phyloP scores from a whole-genome alignment of 2,329 filamentous ascomycete genomes.

The Ramichloridium luteum region DNA sequence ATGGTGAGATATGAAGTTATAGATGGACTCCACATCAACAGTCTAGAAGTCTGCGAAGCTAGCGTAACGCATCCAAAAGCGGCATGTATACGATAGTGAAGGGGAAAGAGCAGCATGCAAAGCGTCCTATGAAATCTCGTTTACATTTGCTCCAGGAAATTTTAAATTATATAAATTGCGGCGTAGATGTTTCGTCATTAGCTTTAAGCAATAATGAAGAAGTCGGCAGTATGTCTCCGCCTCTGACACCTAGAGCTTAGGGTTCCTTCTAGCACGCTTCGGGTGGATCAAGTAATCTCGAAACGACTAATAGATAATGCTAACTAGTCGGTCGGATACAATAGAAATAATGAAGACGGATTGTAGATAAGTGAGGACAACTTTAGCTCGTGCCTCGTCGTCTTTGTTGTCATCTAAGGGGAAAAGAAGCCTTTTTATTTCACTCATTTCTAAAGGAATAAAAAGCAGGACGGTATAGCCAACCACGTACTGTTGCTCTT shows the following conservation, averaged over 20 bases:
- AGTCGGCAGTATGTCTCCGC: constrained; percentile 1
- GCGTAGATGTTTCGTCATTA: not conserved
- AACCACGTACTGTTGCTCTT: constrained; percentile 1
- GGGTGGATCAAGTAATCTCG: constrained; percentile 1
- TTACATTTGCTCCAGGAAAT: constrained; percentile 1
- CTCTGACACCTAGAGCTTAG: constrained; percentile 1
- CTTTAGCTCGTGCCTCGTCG: constrained; percentile 1
- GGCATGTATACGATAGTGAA: constrained; percentile 1
- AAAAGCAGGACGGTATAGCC: constrained; percentile 1
- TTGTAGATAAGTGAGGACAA: not conserved
- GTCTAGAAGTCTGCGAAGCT: constrained; percentile 1
- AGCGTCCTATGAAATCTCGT: not conserved
- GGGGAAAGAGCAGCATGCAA: constrained; percentile 1
- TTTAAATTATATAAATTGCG: constrained; percentile 1
- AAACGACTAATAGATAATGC: constrained; percentile 1
- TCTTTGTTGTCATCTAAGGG: constrained; percentile 1
- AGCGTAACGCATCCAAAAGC: constrained; percentile 1
- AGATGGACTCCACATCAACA: not conserved
- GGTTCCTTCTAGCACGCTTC: constrained; percentile 1
- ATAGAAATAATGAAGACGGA: not conserved
- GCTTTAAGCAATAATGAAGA: not conserved
- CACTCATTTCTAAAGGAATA: constrained; percentile 1
- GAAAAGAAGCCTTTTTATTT: constrained; percentile 1
- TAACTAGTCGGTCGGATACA: not conserved
- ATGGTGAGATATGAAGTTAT: constrained; percentile 1